phyloP scores from a whole-genome alignment of 163 green algal species.

The Scenedesmus sp. region DNA sequence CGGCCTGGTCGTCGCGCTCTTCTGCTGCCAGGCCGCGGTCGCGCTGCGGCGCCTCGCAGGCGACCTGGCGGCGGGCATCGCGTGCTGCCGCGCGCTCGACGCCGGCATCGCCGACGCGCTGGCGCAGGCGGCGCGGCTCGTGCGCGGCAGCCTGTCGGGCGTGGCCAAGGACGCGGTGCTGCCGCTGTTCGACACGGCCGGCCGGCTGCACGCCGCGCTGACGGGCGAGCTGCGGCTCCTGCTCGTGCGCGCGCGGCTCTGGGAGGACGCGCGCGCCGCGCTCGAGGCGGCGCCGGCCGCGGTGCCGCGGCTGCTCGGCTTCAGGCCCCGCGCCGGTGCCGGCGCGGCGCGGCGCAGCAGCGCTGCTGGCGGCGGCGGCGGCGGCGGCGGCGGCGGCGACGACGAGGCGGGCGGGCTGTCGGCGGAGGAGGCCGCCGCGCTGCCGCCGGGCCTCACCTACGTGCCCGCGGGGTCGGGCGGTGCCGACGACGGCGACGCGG shows the following conservation, averaged over 20 bases:
- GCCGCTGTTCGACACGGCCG: conserved; percentile 63
- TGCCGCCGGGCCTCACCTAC: conserved; percentile 26
- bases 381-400: background rate
- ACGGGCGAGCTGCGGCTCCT: conserved; percentile 26
- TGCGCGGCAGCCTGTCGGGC: conserved; percentile 35
- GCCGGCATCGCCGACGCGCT: conserved; percentile 2
- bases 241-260: conserved; percentile 15
- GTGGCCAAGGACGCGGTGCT: conserved; percentile 68
- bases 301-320: background rate
- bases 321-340: background rate
- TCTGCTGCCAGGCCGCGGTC: conserved; percentile 25
- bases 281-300: background rate
- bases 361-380: background rate
- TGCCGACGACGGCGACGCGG: too few species aligned
- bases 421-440: background rate
- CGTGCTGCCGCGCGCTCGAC: conserved; percentile 17
- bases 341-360: too few species aligned
- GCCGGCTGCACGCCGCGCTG: conserved; percentile 46
- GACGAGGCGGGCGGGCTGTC: background rate
- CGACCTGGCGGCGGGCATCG: conserved; percentile 16
- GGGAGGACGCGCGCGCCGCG: conserved; percentile 9
- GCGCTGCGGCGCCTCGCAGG: background rate
- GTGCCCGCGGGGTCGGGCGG: background rate
- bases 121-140: conserved; percentile 46
- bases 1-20: conserved; percentile 12